These are phyloP conservation scores for Teunomyces atbi DNA, from an alignment of 805 yeast species.

Conservation along the genomic window DNA sequence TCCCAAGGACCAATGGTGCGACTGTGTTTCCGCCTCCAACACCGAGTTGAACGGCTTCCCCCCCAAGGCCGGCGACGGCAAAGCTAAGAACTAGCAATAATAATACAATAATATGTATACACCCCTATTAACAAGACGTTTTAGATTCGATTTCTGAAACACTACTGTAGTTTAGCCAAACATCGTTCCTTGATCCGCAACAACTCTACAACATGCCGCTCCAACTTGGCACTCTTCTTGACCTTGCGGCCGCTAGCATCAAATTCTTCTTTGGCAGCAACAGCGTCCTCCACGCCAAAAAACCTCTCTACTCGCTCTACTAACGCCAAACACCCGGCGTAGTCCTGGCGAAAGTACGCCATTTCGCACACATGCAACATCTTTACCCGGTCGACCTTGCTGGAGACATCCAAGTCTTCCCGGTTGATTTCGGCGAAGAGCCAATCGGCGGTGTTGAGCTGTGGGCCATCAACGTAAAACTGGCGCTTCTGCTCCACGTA, in stretches of 20 bases:
- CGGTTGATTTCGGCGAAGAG: slow-evolving; percentile 26
- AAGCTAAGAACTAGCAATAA: slow-evolving; percentile 6
- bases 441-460: slow-evolving; percentile 47
- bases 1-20: slow-evolving; percentile 37
- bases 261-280: slow-evolving; percentile 11
- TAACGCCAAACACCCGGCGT: slow-evolving; percentile 45
- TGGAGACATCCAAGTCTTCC: slow-evolving; percentile 26
- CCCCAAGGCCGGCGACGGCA: slow-evolving; percentile 35
- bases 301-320: slow-evolving; percentile 26
- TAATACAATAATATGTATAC: neutral
- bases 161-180: neutral
- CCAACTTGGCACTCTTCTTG: slow-evolving; percentile 36
- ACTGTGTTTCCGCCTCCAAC: slow-evolving; percentile 26
- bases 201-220: slow-evolving; percentile 52
- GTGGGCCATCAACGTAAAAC: slow-evolving; percentile 59
- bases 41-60: slow-evolving; percentile 32
- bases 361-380: slow-evolving; percentile 62
- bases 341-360: slow-evolving; percentile 56
- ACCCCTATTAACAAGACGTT: no score
- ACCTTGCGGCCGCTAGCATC: slow-evolving; percentile 14
- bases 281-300: slow-evolving; percentile 25
- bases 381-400: slow-evolving; percentile 55
- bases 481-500: slow-evolving; percentile 50
- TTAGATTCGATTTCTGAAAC: neutral
- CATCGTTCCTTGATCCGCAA: slow-evolving; percentile 41